Percentiles rank a stretch among this genome's conserved stretches.
phyloP scores from a whole-genome alignment of 768 basidiomycete species.

The Trichaptum fuscoviolaceum region DNA sequence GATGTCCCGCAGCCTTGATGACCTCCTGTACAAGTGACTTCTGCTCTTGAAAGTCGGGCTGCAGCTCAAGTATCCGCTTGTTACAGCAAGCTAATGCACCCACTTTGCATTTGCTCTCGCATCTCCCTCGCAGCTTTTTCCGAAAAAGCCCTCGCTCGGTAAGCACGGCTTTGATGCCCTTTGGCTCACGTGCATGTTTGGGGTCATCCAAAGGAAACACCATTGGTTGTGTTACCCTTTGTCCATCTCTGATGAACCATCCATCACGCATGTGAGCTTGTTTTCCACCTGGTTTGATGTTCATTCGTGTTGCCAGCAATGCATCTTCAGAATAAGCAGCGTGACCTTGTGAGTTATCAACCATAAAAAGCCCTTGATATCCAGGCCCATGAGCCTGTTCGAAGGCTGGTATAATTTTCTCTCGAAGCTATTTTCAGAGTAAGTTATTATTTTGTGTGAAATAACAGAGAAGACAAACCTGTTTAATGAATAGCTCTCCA shows the following conservation, averaged over 20 bases:
- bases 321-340: constrained; percentile 33
- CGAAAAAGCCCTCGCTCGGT: constrained; percentile 23
- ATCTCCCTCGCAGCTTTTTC: constrained; percentile 11
- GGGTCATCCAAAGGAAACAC: constrained; percentile 4
- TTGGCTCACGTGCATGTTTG: constrained; percentile 19
- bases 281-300: constrained; percentile 14
- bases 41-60: constrained; percentile 4
- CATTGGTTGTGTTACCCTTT: constrained; percentile 8
- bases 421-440: constrained; percentile 14
- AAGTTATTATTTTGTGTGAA: neutral
- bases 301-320: constrained; percentile 26
- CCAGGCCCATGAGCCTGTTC: constrained; percentile 13
- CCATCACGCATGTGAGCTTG: constrained; percentile 16
- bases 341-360: constrained; percentile 40
- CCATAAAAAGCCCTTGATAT: constrained; percentile 31
- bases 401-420: constrained; percentile 20
- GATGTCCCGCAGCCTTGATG: constrained; percentile 23
- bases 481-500: constrained; percentile 28
- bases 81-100: constrained; percentile 1
- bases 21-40: constrained; percentile 9
- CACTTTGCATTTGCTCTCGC: constrained; percentile 5
- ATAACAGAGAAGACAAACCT: constrained; percentile 17
- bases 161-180: constrained; percentile 29
- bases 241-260: constrained; percentile 14
- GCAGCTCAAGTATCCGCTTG: neutral